Conservation (phyloP, 495 filamentous ascomycete species). For the Penicillium desertorum region DNA sequence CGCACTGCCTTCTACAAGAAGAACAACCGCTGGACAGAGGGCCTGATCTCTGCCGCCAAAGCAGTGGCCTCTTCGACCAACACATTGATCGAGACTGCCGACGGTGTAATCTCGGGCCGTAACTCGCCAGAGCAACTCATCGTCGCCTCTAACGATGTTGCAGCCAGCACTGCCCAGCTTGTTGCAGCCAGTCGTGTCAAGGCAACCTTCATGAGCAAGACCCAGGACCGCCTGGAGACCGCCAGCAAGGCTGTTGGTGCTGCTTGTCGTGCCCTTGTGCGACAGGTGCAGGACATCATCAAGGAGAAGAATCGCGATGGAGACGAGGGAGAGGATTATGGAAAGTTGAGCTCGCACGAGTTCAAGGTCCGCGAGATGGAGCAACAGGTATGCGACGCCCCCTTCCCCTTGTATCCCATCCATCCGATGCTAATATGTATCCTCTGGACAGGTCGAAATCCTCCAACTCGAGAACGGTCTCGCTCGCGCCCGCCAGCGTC, state of each 20-base stretch:
- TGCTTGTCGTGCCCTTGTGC: conserved; percentile 82
- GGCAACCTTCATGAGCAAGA: conserved; percentile 96
- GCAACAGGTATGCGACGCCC: conserved; percentile 76
- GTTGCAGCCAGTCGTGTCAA: conserved; percentile 95
- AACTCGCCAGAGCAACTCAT: conserved; percentile 97
- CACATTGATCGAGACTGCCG: conserved; percentile 93
- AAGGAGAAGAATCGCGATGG: conserved; percentile 77
- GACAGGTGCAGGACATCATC: conserved; percentile 94
- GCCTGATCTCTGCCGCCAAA: conserved; percentile 94
- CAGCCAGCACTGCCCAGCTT: conserved; percentile 91
- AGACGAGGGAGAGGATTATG: conserved; percentile 76
- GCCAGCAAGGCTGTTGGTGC: conserved; percentile 91
- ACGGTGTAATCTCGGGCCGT: conserved; percentile 86
- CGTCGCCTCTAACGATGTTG: conserved; percentile 94
- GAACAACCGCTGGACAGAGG: conserved; percentile 97
- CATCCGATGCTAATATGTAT: conserved; percentile 19
- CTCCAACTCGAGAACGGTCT: conserved; percentile 90
- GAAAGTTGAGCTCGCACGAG: conserved; percentile 82
- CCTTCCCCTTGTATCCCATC: conserved; percentile 14
- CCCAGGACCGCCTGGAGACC: conserved; percentile 83
- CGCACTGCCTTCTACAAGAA: conserved; percentile 99
- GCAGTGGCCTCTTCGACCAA: conserved; percentile 91
- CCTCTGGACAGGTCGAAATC: conserved; percentile 81
- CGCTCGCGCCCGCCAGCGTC: conserved; percentile 71
- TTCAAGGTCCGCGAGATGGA: conserved; percentile 99